Evolutionary conservation across 306 rosid genomes (phyloP).

Genomic region (Fragaria nilgerrensis): DNA sequence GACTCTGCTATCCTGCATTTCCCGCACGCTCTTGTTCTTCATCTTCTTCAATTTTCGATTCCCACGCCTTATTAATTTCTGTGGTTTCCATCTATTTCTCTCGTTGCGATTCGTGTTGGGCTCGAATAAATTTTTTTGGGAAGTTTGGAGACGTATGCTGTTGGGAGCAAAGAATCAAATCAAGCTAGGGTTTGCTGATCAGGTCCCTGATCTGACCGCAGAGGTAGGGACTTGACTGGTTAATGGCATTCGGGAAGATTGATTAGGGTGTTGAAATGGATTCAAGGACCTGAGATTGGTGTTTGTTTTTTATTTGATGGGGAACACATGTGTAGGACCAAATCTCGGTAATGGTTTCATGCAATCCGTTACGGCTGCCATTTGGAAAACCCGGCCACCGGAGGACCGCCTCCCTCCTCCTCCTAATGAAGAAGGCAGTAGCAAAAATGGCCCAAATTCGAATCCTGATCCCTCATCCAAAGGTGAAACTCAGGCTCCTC

Average conservation of each 20-base stretch:
- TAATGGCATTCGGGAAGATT: conserved; percentile 36
- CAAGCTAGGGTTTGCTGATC: conserved; percentile 28
- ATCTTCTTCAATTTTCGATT: neutral
- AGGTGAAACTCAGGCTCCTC: neutral
- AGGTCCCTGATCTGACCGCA: conserved; percentile 30
- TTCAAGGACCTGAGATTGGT: conserved; percentile 29
- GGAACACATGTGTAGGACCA: conserved; percentile 91
- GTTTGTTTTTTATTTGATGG: conserved; percentile 51
- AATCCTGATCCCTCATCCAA: conserved; percentile 31
- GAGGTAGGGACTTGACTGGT: conserved; percentile 19
- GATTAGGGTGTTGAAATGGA: conserved; percentile 26
- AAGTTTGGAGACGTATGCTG: neutral
- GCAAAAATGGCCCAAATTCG: conserved; percentile 16
- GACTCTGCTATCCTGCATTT: neutral
- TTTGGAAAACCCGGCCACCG: conserved; percentile 64
- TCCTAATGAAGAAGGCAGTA: conserved; percentile 32
- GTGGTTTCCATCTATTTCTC: neutral
- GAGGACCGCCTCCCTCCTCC: conserved; percentile 62
- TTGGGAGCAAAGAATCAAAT: neutral
- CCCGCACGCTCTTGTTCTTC: neutral
- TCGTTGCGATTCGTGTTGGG: neutral
- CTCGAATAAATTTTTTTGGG: neutral
- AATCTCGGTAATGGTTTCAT: conserved; percentile 59
- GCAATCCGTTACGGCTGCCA: conserved; percentile 67
- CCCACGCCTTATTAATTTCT: neutral